These are phyloP conservation scores for Rhizopus arrhizus DNA, from an alignment of 371 early-diverging fungal species.

Conservation along the genomic window DNA sequence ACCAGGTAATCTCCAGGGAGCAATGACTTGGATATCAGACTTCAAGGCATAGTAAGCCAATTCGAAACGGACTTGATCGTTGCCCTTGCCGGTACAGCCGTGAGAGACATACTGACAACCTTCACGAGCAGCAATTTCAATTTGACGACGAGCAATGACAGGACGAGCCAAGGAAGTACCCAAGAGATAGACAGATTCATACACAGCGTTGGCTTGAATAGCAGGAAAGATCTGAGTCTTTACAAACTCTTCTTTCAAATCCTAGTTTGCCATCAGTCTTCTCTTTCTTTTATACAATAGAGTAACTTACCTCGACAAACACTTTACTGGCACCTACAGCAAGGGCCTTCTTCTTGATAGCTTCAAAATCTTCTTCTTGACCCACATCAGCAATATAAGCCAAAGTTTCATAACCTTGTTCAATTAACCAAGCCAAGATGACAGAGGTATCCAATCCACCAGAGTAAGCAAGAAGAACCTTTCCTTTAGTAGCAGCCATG, in stretches of 20 bases:
- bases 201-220: slow-evolving; percentile 93
- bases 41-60: slow-evolving; percentile 95
- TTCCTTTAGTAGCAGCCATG: slow-evolving; percentile 71
- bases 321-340: slow-evolving; percentile 92
- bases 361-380: slow-evolving; percentile 98
- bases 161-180: slow-evolving; percentile 98
- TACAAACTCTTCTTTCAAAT: slow-evolving; percentile 91
- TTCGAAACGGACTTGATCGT: slow-evolving; percentile 98
- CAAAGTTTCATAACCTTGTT: slow-evolving; percentile 95
- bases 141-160: slow-evolving; percentile 87
- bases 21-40: slow-evolving; percentile 92
- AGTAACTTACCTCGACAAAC: slow-evolving; percentile 77
- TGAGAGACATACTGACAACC: slow-evolving; percentile 93
- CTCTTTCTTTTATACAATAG: no score
- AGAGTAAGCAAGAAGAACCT: slow-evolving; percentile 94
- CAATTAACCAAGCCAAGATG: slow-evolving; percentile 97
- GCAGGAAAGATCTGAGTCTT: slow-evolving; percentile 91
- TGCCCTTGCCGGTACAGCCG: slow-evolving; percentile 98
- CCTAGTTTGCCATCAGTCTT: slow-evolving; percentile 42
- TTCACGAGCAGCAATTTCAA: slow-evolving; percentile 91
- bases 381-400: slow-evolving; percentile 98
- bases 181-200: slow-evolving; percentile 92
- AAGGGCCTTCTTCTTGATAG: slow-evolving; percentile 89
- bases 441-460: slow-evolving; percentile 98
- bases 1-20: slow-evolving; percentile 93